These are phyloP conservation scores for Rhizopogon vesiculosus DNA, from an alignment of 768 basidiomycete genomes.

Conservation along the genomic window DNA sequence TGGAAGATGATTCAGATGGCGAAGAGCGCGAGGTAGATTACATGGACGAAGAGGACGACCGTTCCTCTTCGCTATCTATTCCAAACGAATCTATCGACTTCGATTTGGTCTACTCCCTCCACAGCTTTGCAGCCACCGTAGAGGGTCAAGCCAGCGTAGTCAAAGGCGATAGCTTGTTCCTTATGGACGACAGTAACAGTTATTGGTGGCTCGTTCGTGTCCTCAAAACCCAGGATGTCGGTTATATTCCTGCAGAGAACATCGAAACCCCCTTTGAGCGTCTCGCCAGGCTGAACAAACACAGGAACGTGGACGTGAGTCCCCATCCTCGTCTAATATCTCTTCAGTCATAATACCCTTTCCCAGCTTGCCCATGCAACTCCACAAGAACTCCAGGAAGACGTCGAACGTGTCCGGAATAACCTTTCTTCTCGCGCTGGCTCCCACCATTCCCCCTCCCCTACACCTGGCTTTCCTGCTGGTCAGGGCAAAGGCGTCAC, in stretches of 20 bases:
- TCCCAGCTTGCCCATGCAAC: conserved; percentile 28
- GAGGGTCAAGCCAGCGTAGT: conserved; percentile 99
- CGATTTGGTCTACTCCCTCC: conserved; percentile 88
- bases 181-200: conserved; percentile 98
- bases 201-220: conserved; percentile 99
- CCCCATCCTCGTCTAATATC: neutral
- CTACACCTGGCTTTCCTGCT: conserved; percentile 30
- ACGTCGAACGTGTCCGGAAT: conserved; percentile 50
- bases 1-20: conserved; percentile 80
- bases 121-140: conserved; percentile 95
- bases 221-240: conserved; percentile 97
- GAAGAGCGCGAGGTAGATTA: conserved; percentile 66
- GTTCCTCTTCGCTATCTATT: conserved; percentile 78
- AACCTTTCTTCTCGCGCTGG: conserved; percentile 46
- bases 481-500: conserved; percentile 47
- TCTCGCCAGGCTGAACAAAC: conserved; percentile 92
- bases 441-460: conserved; percentile 45
- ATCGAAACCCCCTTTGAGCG: conserved; percentile 98
- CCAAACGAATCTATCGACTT: conserved; percentile 93
- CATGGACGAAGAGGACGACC: conserved; percentile 72
- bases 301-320: conserved; percentile 93
- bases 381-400: conserved; percentile 53
- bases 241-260: conserved; percentile 98
- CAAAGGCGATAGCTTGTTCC: conserved; percentile 92
- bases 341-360: neutral